Conservation (phyloP, 208 protist species). For the Leishmania guyanensis region DNA sequence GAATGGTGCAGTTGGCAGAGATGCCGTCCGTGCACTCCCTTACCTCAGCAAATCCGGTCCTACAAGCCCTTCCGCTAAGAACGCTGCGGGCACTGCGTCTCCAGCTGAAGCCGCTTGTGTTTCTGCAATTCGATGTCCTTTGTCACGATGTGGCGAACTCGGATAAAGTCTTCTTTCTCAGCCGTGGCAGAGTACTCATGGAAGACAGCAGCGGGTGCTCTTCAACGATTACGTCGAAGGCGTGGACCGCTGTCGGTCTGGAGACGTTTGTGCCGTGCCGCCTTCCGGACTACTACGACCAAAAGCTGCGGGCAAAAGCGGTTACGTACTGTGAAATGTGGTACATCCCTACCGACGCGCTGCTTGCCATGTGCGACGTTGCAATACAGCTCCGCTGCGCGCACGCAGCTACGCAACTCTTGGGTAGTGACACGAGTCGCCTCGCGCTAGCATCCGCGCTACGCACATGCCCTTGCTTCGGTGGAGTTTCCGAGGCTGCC, state of each 20-base stretch:
- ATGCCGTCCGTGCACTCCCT: slow-evolving; percentile 41
- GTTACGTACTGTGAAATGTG: slow-evolving; percentile 62
- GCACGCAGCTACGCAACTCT: slow-evolving; percentile 23
- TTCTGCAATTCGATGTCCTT: slow-evolving; percentile 45
- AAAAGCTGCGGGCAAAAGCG: slow-evolving; percentile 31
- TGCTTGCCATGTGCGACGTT: slow-evolving; percentile 37
- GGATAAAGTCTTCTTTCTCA: slow-evolving; percentile 62
- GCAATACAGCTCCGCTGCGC: slow-evolving; percentile 37
- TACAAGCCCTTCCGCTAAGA: slow-evolving; percentile 34
- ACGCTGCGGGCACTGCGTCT: slow-evolving; percentile 42
- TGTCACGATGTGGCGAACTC: slow-evolving; percentile 65
- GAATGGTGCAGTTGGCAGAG: slow-evolving; percentile 26
- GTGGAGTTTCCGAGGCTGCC: slow-evolving; percentile 29
- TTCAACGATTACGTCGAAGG: background rate
- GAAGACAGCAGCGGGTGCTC: slow-evolving; percentile 14
- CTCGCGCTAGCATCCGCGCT: slow-evolving; percentile 31
- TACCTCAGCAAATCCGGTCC: slow-evolving; percentile 44
- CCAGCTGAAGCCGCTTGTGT: slow-evolving; percentile 51
- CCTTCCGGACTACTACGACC: slow-evolving; percentile 36
- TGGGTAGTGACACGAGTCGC: slow-evolving; percentile 8
- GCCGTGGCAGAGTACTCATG: slow-evolving; percentile 41
- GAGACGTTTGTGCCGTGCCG: slow-evolving; percentile 48
- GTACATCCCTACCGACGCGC: slow-evolving; percentile 29
- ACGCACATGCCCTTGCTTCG: slow-evolving; percentile 45
- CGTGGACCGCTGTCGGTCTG: slow-evolving; percentile 40